phyloP scores from a whole-genome alignment of 805 yeast genomes.

The Spathaspora hagerdaliae region DNA sequence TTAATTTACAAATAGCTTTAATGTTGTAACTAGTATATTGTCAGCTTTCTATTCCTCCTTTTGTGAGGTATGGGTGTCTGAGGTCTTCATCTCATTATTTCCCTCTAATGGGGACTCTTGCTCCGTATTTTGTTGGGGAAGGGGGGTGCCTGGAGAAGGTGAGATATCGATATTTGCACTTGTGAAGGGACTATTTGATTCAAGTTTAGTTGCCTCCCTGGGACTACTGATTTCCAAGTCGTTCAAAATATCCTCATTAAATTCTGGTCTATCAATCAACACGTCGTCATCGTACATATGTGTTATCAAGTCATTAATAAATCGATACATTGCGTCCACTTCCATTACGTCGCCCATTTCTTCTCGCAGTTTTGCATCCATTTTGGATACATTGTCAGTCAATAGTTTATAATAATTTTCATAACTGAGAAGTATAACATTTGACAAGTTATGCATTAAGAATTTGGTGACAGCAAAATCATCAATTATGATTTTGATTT shows the following conservation, averaged over 20 bases:
- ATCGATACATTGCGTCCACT: conserved; percentile 54
- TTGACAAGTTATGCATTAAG: conserved; percentile 32
- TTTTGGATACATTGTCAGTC: conserved; percentile 17
- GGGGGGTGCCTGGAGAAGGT: conserved; percentile 2
- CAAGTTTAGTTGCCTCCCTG: neutral
- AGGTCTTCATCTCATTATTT: neutral
- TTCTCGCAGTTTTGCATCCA: conserved; percentile 16
- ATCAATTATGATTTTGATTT: conserved; percentile 50
- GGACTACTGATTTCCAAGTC: conserved; percentile 12
- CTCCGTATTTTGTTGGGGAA: neutral
- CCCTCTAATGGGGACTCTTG: neutral
- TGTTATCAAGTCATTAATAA: conserved; percentile 36
- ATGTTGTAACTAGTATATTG: neutral
- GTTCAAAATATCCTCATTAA: conserved; percentile 24
- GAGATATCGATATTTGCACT: neutral
- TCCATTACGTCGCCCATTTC: conserved; percentile 49
- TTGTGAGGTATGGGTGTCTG: neutral
- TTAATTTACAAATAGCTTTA: neutral
- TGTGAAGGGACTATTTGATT: neutral
- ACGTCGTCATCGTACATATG: conserved; percentile 19
- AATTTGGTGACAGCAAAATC: conserved; percentile 44
- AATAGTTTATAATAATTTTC: conserved; percentile 44
- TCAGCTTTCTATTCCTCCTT: neutral
- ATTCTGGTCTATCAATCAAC: conserved; percentile 6
- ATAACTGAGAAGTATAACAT: conserved; percentile 55